Conservation (phyloP, 2,329 filamentous ascomycete genomes). For the Cercospora berteroae region DNA sequence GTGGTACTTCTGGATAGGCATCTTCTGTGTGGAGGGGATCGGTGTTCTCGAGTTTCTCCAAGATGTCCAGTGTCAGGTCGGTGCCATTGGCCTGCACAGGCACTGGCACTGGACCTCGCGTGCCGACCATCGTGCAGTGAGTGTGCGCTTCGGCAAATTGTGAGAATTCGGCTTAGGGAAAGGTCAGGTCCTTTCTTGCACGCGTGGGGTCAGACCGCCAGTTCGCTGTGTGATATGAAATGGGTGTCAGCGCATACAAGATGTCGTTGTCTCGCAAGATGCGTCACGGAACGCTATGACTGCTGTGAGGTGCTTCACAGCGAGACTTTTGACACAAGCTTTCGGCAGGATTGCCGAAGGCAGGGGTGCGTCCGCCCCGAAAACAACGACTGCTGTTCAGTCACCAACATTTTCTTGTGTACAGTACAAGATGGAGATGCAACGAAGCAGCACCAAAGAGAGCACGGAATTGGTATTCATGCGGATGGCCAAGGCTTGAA, state of each 20-base stretch:
- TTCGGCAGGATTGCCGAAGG: slow-evolving; percentile 4
- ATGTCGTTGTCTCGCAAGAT: background rate
- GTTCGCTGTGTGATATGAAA: slow-evolving; percentile 13
- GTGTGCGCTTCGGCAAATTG: background rate
- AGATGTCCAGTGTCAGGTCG: slow-evolving; percentile 72
- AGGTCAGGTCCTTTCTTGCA: background rate
- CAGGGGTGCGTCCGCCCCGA: slow-evolving; percentile 26
- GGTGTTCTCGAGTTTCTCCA: slow-evolving; percentile 61
- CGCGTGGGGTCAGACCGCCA: slow-evolving; percentile 40
- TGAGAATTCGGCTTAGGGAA: background rate
- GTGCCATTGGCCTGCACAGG: slow-evolving; percentile 37
- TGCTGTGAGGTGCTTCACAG: background rate
- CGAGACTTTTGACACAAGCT: slow-evolving; percentile 9
- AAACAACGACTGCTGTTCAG: slow-evolving; percentile 20
- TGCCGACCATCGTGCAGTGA: slow-evolving; percentile 21
- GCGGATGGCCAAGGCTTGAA: background rate
- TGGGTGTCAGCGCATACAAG: background rate
- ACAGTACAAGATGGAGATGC: slow-evolving; percentile 26
- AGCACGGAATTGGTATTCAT: background rate
- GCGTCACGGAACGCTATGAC: slow-evolving; percentile 10
- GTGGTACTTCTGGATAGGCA: slow-evolving; percentile 35
- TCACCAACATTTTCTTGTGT: slow-evolving; percentile 28
- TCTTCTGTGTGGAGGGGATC: slow-evolving; percentile 34
- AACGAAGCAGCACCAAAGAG: background rate
- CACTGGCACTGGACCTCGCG: slow-evolving; percentile 49